These are phyloP conservation scores for Sarocladiaceae sp. DNA, from an alignment of 2,329 filamentous ascomycete species.

Conservation along the genomic window DNA sequence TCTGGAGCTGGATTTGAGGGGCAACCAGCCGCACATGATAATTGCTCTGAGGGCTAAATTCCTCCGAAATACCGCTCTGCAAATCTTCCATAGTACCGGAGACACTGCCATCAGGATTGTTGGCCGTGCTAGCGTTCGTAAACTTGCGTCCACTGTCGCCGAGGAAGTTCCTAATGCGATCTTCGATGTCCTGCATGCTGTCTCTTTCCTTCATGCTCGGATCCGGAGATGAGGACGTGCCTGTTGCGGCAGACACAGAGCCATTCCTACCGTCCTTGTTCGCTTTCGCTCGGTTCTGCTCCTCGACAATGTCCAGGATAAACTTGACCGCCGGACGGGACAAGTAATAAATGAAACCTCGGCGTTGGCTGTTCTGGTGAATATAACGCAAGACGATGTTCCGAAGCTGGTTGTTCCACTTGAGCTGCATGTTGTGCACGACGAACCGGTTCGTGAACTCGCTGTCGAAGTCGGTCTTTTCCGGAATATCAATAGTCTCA, in stretches of 20 bases:
- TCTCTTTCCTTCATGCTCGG: constrained; percentile 49
- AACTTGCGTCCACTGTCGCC: constrained; percentile 74
- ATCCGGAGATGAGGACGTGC: constrained; percentile 27
- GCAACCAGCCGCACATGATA: constrained; percentile 95
- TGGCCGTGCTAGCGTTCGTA: constrained; percentile 42
- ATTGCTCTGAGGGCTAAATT: constrained; percentile 86
- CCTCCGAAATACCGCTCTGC: constrained; percentile 73
- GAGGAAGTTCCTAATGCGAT: constrained; percentile 80
- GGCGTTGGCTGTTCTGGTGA: constrained; percentile 91
- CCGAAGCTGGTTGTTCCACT: constrained; percentile 95
- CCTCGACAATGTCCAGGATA: constrained; percentile 94
- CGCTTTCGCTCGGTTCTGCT: constrained; percentile 72
- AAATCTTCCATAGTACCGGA: constrained; percentile 56
- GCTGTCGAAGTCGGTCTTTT: constrained; percentile 77
- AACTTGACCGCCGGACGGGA: constrained; percentile 95
- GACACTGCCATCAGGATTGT: constrained; percentile 25
- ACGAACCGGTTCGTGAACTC: constrained; percentile 99
- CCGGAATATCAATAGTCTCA: constrained; percentile 60
- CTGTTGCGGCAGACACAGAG: not conserved
- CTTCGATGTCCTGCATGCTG: constrained; percentile 59
- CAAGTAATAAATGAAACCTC: constrained; percentile 97
- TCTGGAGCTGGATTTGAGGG: constrained; percentile 96
- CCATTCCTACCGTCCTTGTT: constrained; percentile 16
- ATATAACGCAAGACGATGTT: constrained; percentile 97
- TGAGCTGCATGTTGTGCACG: constrained; percentile 93